These are phyloP conservation scores for apple (Malus domestica) DNA, from an alignment of 306 rosid genomes.

Conservation along the genomic window DNA sequence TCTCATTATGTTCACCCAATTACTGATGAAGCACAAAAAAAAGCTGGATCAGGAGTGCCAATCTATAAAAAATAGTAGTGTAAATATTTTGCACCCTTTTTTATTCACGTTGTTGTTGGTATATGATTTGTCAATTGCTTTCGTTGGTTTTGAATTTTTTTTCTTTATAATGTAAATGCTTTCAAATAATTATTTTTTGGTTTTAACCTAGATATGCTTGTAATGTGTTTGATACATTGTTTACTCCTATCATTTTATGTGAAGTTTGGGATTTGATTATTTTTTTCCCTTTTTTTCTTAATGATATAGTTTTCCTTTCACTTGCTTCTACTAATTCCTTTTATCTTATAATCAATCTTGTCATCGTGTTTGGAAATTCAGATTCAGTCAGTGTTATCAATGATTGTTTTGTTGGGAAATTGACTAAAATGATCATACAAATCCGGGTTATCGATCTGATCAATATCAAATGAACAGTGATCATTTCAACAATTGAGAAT, in stretches of 20 bases:
- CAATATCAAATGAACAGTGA: no score
- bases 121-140: background rate
- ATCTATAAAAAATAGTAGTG: background rate
- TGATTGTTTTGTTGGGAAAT: background rate
- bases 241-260: background rate
- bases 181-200: background rate
- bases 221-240: background rate
- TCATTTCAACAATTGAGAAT: background rate
- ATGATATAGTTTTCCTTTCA: background rate
- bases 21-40: background rate
- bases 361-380: background rate
- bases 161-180: background rate
- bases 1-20: background rate
- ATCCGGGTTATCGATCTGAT: background rate
- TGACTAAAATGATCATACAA: background rate
- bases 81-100: background rate
- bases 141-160: background rate
- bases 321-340: background rate
- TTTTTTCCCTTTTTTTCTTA: no score
- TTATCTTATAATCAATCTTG: background rate
- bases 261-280: background rate
- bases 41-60: background rate
- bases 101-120: background rate
- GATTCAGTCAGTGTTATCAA: background rate
- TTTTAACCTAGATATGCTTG: background rate